A percentile compares a stretch with the other conserved stretches of the same genome.
phyloP scores from a whole-genome alignment of 2,329 filamentous ascomycete species.

The Myriangium duriaei region DNA sequence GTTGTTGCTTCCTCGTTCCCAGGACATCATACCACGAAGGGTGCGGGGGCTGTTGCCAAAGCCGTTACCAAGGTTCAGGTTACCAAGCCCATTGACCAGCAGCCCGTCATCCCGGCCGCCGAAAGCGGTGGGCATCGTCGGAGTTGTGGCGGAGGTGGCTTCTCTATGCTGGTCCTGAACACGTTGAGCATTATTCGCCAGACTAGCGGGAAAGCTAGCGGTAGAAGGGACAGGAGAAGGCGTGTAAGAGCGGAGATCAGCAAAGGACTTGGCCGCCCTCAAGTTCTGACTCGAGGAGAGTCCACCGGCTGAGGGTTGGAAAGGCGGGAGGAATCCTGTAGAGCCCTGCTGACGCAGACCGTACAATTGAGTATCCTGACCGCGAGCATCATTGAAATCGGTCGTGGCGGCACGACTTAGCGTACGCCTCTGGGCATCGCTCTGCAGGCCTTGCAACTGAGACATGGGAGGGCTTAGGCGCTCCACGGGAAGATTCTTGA shows the following conservation, averaged over 20 bases:
- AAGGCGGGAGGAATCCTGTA: conserved; percentile 54
- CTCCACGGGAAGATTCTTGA: conserved; percentile 51
- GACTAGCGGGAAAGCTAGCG: conserved; percentile 66
- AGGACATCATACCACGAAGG: conserved; percentile 48
- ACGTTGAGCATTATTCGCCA: conserved; percentile 50
- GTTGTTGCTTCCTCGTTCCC: conserved; percentile 43
- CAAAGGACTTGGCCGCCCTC: conserved; percentile 89
- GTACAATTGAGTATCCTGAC: conserved; percentile 53
- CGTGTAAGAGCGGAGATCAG: conserved; percentile 86
- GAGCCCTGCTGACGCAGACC: conserved; percentile 69
- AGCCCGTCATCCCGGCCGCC: conserved; percentile 38
- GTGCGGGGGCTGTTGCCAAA: conserved; percentile 45
- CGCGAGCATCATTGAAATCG: conserved; percentile 77
- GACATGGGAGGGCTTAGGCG: conserved; percentile 48
- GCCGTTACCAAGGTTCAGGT: conserved; percentile 42
- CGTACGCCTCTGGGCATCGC: conserved; percentile 68
- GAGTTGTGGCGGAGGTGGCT: conserved; percentile 50
- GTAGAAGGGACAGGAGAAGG: conserved; percentile 85
- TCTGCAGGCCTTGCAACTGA: conserved; percentile 53
- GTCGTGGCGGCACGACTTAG: conserved; percentile 93
- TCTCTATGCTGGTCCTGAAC: conserved; percentile 47
- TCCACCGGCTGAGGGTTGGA: conserved; percentile 58
- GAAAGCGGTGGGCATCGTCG: conserved; percentile 41
- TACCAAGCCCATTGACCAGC: conserved; percentile 50
- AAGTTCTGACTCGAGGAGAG: conserved; percentile 65